Percentiles rank a stretch among this genome's conserved stretches.
phyloP scores from a whole-genome alignment of 768 basidiomycete species.

The Suillus subaureus region DNA sequence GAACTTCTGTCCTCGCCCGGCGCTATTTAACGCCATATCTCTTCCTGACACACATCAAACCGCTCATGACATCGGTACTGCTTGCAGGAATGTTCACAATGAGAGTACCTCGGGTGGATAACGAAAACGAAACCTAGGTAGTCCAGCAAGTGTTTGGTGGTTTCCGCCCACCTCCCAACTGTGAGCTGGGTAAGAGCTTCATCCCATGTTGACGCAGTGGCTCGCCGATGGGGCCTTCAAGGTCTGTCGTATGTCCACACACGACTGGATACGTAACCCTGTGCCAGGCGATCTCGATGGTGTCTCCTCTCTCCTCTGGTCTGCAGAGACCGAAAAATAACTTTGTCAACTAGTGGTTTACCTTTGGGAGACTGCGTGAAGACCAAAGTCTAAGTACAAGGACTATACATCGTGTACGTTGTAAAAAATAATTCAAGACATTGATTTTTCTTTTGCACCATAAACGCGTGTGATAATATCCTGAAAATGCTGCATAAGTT shows the following conservation, averaged over 20 bases:
- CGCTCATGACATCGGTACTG: conserved; percentile 32
- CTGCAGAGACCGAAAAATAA: conserved; percentile 36
- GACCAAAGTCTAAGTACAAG: conserved; percentile 34
- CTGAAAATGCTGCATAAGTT: neutral
- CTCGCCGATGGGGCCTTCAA: conserved; percentile 15
- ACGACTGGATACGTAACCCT: too few relatives aligned
- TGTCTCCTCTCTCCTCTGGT: conserved; percentile 25
- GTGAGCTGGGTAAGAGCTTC: conserved; percentile 15
- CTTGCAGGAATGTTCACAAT: conserved; percentile 32
- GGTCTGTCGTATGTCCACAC: conserved; percentile 13
- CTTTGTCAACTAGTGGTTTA: conserved; percentile 41
- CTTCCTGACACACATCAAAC: conserved; percentile 37
- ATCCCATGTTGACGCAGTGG: conserved; percentile 5
- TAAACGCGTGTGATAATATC: neutral
- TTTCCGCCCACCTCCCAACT: conserved; percentile 8
- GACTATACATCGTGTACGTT: conserved; percentile 1
- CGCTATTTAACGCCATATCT: conserved; percentile 37
- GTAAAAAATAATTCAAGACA: neutral
- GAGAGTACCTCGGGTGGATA: neutral
- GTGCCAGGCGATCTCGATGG: conserved; percentile 39
- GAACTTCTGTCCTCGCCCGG: conserved; percentile 37
- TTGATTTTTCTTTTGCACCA: neutral
- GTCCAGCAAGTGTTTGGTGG: neutral
- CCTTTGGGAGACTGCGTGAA: conserved; percentile 35
- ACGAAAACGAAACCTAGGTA: conserved; percentile 8